phyloP scores from a whole-genome alignment of 768 basidiomycete genomes.

The Hypholoma sublateritium region DNA sequence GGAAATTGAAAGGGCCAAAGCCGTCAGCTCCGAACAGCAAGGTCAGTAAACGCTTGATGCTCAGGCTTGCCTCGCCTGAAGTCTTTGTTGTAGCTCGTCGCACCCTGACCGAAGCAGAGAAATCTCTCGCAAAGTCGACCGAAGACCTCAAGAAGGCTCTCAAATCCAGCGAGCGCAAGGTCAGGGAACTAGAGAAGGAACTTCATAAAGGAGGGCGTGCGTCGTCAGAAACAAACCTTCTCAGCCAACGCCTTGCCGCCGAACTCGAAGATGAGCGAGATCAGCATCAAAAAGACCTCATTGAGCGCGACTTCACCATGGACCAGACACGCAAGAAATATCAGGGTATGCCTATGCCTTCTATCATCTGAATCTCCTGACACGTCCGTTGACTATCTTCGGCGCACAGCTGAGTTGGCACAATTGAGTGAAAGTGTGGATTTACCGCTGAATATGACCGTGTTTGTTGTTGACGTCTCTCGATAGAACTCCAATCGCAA shows the following conservation, averaged over 20 bases:
- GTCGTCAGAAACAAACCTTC: slow-evolving; percentile 59
- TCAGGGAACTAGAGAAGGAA: slow-evolving; percentile 58
- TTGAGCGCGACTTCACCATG: slow-evolving; percentile 72
- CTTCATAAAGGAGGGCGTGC: slow-evolving; percentile 68
- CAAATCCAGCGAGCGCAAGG: slow-evolving; percentile 47
- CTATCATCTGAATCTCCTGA: background rate
- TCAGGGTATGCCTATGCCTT: slow-evolving; percentile 51
- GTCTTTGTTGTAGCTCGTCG: slow-evolving; percentile 48
- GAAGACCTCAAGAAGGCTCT: slow-evolving; percentile 53
- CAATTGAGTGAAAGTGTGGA: no score
- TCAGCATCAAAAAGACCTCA: slow-evolving; percentile 77
- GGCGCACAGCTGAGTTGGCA: slow-evolving; percentile 62
- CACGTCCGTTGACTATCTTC: background rate
- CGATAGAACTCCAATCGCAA: slow-evolving; percentile 72
- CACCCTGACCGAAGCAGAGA: slow-evolving; percentile 63
- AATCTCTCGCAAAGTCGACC: slow-evolving; percentile 46
- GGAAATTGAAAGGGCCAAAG: slow-evolving; percentile 67
- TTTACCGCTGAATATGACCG: no score
- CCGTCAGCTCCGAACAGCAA: slow-evolving; percentile 61
- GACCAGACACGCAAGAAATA: slow-evolving; percentile 88
- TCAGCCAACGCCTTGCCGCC: slow-evolving; percentile 67
- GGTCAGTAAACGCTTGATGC: slow-evolving; percentile 38
- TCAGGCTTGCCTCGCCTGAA: slow-evolving; percentile 5
- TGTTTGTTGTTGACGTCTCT: background rate
- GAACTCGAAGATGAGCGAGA: slow-evolving; percentile 82